Conservation (phyloP, 2,329 filamentous ascomycete species). For the Fusarium domesticum region DNA sequence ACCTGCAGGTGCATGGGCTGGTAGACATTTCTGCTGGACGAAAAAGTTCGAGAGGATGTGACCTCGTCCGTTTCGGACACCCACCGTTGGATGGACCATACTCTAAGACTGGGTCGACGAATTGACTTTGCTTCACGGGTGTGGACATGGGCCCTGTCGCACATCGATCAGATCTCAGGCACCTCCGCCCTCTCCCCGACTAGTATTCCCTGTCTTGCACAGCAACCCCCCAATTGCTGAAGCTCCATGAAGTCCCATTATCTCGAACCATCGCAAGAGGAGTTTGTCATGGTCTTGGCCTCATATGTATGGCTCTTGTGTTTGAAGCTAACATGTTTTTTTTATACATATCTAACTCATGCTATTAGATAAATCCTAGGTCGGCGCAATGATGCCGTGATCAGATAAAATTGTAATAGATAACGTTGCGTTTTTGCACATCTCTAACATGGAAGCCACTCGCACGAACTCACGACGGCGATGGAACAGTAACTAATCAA, state of each 20-base stretch:
- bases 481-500: no score
- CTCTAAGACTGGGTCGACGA: conserved; percentile 6
- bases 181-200: conserved; percentile 27
- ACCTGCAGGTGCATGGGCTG: conserved; percentile 9
- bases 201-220: conserved; percentile 20
- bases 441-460: no score
- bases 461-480: no score
- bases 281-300: no score
- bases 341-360: no score
- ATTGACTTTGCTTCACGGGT: conserved; percentile 24
- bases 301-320: conserved; percentile 13
- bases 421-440: no score
- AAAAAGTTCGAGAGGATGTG: no score
- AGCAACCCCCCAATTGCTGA: conserved; percentile 19
- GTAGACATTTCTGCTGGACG: no score
- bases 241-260: conserved; percentile 7
- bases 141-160: conserved; percentile 19
- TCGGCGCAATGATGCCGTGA: no score
- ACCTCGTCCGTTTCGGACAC: neutral
- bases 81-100: neutral
- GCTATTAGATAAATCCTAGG: no score
- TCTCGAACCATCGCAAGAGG: conserved; percentile 17
- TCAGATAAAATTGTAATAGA: no score
- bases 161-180: conserved; percentile 33
- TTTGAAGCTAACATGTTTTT: no score